Evolutionary conservation across 495 filamentous ascomycete genomes (phyloP).

Genomic region (Penicillium samsonianum): DNA sequence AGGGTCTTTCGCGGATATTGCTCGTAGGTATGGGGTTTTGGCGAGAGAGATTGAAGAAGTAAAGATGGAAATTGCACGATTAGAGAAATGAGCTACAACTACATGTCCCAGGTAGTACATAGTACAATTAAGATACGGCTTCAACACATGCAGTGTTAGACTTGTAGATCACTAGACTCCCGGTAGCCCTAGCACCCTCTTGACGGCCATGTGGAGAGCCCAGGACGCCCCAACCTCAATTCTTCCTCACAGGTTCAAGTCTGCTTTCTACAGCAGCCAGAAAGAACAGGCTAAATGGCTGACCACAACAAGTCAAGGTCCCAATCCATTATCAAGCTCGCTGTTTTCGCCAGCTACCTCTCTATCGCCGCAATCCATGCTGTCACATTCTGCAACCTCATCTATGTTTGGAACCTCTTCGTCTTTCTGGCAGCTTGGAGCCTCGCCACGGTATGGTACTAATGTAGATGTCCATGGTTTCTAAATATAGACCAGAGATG

Average conservation of each 20-base stretch:
- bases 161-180: not conserved
- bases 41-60: slow-evolving; percentile 55
- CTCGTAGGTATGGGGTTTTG: slow-evolving; percentile 59
- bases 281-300: not conserved
- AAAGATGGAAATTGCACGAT: slow-evolving; percentile 55
- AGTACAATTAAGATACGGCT: not conserved
- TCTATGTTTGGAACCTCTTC: no score
- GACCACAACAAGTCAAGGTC: not conserved
- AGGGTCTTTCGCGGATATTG: slow-evolving; percentile 56
- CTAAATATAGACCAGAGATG: no score
- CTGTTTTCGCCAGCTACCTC: slow-evolving; percentile 12
- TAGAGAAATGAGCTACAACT: slow-evolving; percentile 30
- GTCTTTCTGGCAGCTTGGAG: no score
- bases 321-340: slow-evolving; percentile 11
- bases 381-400: not conserved
- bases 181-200: not conserved
- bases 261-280: not conserved
- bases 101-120: not conserved
- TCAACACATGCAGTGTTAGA: not conserved
- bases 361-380: slow-evolving; percentile 7
- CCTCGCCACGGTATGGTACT: no score
- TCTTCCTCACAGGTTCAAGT: not conserved
- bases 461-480: no score
- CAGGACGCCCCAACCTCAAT: slow-evolving; percentile 16
- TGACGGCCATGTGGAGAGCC: slow-evolving; percentile 4